Evolutionary conservation across 225 moss, liverwort and hornwort species (phyloP), one percentile per base, ranked within the genome.

Genomic region (Marchantia paleacea): DNA sequence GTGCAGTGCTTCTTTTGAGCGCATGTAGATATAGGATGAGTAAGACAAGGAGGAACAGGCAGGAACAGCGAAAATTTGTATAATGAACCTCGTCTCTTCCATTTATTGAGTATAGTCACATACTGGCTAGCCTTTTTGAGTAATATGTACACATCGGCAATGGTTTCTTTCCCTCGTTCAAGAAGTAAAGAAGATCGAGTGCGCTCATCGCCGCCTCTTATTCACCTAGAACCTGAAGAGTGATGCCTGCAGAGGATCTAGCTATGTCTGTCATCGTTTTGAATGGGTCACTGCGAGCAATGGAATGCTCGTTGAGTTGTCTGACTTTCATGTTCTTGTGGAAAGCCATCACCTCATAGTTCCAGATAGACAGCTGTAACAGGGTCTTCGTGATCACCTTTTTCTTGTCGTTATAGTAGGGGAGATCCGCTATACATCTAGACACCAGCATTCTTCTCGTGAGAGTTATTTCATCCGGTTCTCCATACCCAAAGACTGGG

Each of bases 171-270:
- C 19, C 39, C 48, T 70, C 70, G 6, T 48, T 70, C 48, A 49
- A 49, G 20, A 16, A 49, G 70, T 13, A 22, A 47, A 49, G 39
- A 70, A 20, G 47, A 70, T 28, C 18, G 47, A 13, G 49, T 28
- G 26, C 10, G 30, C 68, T 68, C 68, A 68, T 68, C 68, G 30
- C 68, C 13, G 68, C 13, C 68, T 31, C 68, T 68, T 68, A 29
- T 26, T 24, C 19, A 24, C 28, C 19, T 58, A 58, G 16, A 65
- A 20, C 19, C n/a, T 25, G 65, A 24, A 68, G 68, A 68, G 68
- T 39, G 70, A 70, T 70, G 70, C 70, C 70, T 70, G 48, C 20
- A 70, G 70, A 49, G 49, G 20, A 14, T 70, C 47, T 49, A 49
- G 66, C 66, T 48, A 49, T 70, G 18, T 12, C 68, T 39, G 29